A percentile compares a stretch with the other conserved stretches of the same genome.
These are phyloP conservation scores for Cyphellophora attinorum DNA, from an alignment of 2,329 filamentous ascomycete species.

Conservation along the genomic window DNA sequence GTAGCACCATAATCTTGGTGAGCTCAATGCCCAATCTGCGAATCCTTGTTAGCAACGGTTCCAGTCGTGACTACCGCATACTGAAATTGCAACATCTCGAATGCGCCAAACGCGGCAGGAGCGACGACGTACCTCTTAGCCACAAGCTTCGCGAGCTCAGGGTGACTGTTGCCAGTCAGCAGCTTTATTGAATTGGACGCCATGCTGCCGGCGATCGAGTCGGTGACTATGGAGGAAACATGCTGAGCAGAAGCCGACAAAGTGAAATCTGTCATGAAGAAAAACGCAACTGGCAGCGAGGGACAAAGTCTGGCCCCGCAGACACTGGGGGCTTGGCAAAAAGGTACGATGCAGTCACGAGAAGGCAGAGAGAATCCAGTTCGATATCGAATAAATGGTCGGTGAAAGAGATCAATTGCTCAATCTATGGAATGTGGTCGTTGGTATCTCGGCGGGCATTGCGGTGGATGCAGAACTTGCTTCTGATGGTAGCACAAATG, in stretches of 20 bases:
- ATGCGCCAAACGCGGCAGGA: slow-evolving; percentile 2
- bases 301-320: neutral
- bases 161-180: slow-evolving; percentile 66
- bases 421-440: neutral
- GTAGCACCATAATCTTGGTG: slow-evolving; percentile 58
- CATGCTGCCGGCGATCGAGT: slow-evolving; percentile 35
- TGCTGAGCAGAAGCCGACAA: slow-evolving; percentile 10
- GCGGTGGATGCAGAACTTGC: neutral
- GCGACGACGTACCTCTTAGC: slow-evolving; percentile 48
- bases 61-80: neutral
- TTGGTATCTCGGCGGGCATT: slow-evolving; percentile 1
- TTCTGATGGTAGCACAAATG: slow-evolving; percentile 1
- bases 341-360: no score
- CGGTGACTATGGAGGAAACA: slow-evolving; percentile 13
- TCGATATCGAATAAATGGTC: no score
- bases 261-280: neutral
- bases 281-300: no score
- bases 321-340: neutral
- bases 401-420: no score
- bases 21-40: slow-evolving; percentile 55
- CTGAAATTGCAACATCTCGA: neutral
- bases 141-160: slow-evolving; percentile 60
- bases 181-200: slow-evolving; percentile 62
- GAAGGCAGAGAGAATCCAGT: no score
- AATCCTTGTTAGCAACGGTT: no score